phyloP scores from a whole-genome alignment of 2,329 filamentous ascomycete species.

The Nemania sp. region DNA sequence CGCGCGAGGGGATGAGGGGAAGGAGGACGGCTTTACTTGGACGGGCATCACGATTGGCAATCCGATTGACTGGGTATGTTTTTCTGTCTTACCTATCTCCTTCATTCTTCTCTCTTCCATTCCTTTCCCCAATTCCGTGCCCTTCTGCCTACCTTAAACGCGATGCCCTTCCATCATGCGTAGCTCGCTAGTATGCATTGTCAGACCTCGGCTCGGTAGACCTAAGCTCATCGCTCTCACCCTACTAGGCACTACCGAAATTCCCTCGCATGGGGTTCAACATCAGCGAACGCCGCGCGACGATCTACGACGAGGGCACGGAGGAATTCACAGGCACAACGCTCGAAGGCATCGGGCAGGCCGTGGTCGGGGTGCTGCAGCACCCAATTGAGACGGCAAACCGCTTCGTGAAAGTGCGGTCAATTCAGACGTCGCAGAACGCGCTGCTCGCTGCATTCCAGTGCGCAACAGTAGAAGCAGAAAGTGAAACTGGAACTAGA shows the following conservation, averaged over 20 bases:
- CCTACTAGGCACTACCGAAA: slow-evolving; percentile 16
- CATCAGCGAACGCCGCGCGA: slow-evolving; percentile 26
- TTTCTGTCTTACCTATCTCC: not conserved
- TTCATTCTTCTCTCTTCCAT: not conserved
- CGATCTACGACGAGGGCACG: slow-evolving; percentile 36
- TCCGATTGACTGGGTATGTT: slow-evolving; percentile 39
- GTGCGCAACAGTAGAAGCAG: not conserved
- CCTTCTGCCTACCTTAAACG: not conserved
- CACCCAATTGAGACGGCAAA: slow-evolving; percentile 28
- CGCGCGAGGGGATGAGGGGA: slow-evolving; percentile 21
- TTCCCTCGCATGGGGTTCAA: slow-evolving; percentile 40
- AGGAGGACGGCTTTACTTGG: slow-evolving; percentile 34
- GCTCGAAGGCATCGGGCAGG: slow-evolving; percentile 35
- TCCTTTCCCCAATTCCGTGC: no score
- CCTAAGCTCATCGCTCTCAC: not conserved
- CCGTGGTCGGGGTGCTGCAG: slow-evolving; percentile 26
- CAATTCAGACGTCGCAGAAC: slow-evolving; percentile 34
- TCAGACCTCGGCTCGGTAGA: no score
- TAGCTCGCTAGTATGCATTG: no score
- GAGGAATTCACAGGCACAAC: slow-evolving; percentile 38
- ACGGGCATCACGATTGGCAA: slow-evolving; percentile 39
- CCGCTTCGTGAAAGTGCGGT: slow-evolving; percentile 36
- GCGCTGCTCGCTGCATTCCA: slow-evolving; percentile 36
- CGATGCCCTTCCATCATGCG: not conserved
- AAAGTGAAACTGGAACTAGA: no score